Evolutionary conservation across 305 asterid species (phyloP), one percentile per base, ranked within the genome.

Genomic region (Fraxinus sp.): DNA sequence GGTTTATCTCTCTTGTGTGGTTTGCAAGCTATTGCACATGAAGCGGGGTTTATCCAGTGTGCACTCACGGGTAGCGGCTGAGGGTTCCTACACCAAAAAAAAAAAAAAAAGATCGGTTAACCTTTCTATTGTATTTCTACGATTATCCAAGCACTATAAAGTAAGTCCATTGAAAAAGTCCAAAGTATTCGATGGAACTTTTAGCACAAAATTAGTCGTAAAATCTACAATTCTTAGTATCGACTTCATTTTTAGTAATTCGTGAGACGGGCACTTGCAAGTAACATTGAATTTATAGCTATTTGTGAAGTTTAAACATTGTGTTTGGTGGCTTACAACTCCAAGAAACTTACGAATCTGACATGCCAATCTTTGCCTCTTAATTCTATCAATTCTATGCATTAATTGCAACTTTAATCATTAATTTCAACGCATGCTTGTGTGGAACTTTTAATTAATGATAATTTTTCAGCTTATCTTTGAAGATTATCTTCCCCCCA

Each of bases 381-480:
- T 44, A 44, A 7, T 20, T 44, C 30, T n/a, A 37, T 18, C 16
- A 9, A 73, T 68, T 81, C 30, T 32, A 33, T 80, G 14, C 46
- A 8, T 20, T 49, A 24, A 55, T 10, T 36, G 78, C 81, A 55
- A 26, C 73, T 80, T 70, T 74, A 82, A 85, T 89, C 86, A 87
- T 87, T 89, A 76, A 77, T 72, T 86, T 86, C 87, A 82, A 84
- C 71, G 91, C 93, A 89, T 84, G 93, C 92, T 87, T 85, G 81
- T 59, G 41, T 72, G 33, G 9, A 36, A 70, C 39, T 55, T 57
- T n/a, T 55, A 73, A 71, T 16, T 46, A 28, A 18, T 55, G 30
- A 49, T 37, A 30, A 20, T 64, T 37, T 14, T 80, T 80, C 72
- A 77, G 74, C 81, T 78, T 84, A 79, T 49, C 20, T 49, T 49